A percentile compares a stretch with the other conserved stretches of the same genome.
phyloP scores from a whole-genome alignment of 2,329 filamentous ascomycete genomes.

The Ceratocystis papillata region DNA sequence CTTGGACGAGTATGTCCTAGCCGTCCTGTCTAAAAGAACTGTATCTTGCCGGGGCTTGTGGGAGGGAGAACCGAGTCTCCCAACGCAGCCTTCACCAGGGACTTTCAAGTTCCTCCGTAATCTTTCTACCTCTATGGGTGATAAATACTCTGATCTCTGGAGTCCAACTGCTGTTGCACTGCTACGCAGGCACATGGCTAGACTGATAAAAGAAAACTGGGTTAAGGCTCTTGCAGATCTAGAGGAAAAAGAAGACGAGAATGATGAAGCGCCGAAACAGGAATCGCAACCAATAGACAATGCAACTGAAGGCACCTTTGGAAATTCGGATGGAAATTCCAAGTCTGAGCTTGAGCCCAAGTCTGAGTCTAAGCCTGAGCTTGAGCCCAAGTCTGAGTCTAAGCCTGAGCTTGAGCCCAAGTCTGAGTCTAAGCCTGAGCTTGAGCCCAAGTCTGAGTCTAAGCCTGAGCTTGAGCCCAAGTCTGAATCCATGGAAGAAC shows the following conservation, averaged over 20 bases:
- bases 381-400: no score
- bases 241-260: constrained; percentile 25
- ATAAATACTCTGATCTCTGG: constrained; percentile 70
- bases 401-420: neutral
- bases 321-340: neutral
- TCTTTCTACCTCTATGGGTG: constrained; percentile 56
- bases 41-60: constrained; percentile 60
- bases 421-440: no score
- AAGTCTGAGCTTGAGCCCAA: neutral
- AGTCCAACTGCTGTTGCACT: constrained; percentile 52
- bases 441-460: neutral
- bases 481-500: neutral
- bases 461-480: neutral
- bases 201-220: constrained; percentile 43
- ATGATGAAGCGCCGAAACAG: constrained; percentile 17
- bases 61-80: constrained; percentile 67
- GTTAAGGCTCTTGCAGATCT: constrained; percentile 33
- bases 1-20: constrained; percentile 39
- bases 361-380: neutral
- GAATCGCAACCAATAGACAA: neutral
- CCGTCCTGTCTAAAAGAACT: constrained; percentile 35
- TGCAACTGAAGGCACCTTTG: constrained; percentile 11
- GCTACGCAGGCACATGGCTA: constrained; percentile 49
- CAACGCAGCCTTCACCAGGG: constrained; percentile 64
- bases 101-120: constrained; percentile 61